Percentiles rank a stretch among this genome's conserved stretches.
Evolutionary conservation across 805 yeast species (phyloP).

Genomic region (Hanseniaspora pseudoguilliermondii): DNA sequence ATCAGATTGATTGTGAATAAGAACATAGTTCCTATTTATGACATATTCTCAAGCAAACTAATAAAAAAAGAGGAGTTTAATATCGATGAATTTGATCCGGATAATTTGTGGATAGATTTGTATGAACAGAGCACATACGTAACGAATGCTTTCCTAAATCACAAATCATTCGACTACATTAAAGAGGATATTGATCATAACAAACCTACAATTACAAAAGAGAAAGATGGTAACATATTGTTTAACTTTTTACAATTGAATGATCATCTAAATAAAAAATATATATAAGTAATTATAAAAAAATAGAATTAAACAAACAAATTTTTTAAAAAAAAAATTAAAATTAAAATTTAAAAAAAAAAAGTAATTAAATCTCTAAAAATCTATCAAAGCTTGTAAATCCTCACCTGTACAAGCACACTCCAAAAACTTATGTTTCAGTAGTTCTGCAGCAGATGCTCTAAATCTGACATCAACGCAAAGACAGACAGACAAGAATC

Average conservation of each 20-base stretch:
- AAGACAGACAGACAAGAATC: constrained; percentile 77
- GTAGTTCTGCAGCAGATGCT: constrained; percentile 78
- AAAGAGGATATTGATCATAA: background rate
- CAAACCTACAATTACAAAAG: background rate
- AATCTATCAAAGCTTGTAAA: constrained; percentile 44
- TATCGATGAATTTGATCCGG: background rate
- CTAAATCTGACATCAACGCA: constrained; percentile 89
- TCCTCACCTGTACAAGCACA: constrained; percentile 50
- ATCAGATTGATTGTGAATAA: background rate
- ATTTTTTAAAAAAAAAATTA: background rate
- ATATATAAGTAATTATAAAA: background rate
- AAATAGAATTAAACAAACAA: too few species aligned
- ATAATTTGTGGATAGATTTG: constrained; percentile 1
- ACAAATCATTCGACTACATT: background rate
- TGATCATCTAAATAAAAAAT: background rate
- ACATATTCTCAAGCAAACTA: background rate
- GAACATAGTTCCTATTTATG: background rate
- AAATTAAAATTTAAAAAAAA: too few species aligned
- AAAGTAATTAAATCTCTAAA: constrained; percentile 8
- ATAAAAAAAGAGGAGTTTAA: background rate
- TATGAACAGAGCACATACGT: background rate
- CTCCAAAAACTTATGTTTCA: constrained; percentile 60
- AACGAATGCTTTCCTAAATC: too few species aligned
- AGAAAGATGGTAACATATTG: background rate
- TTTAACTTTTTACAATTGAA: background rate